Percentiles rank a stretch among this genome's conserved stretches.
phyloP scores from a whole-genome alignment of 2,329 filamentous ascomycete genomes.

The Cryphonectria nitschkei region DNA sequence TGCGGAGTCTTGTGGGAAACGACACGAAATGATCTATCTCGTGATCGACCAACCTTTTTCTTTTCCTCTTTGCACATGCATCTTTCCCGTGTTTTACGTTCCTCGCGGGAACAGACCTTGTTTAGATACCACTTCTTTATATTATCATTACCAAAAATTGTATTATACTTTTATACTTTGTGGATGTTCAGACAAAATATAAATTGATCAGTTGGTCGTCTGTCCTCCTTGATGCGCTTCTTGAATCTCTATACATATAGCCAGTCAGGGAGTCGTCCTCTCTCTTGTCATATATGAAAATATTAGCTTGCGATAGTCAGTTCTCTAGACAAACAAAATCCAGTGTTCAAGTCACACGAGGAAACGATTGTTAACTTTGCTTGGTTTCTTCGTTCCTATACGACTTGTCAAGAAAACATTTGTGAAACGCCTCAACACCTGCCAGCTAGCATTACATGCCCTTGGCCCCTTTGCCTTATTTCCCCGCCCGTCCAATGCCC shows the following conservation, averaged over 20 bases:
- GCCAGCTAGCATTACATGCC: slow-evolving; percentile 6
- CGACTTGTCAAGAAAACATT: neutral
- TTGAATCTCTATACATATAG: too few relatives aligned
- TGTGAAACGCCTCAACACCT: slow-evolving; percentile 12
- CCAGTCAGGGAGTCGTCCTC: too few relatives aligned
- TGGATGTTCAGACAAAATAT: neutral
- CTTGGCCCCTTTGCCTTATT: neutral
- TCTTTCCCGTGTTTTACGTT: neutral
- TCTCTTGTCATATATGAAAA: too few relatives aligned
- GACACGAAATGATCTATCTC: neutral
- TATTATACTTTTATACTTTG: neutral
- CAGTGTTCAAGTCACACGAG: neutral
- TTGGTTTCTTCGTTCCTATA: neutral
- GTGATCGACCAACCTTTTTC: neutral
- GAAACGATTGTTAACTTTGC: neutral
- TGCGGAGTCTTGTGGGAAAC: neutral
- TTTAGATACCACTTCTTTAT: neutral
- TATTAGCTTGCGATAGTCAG: too few relatives aligned
- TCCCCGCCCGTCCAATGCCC: neutral
- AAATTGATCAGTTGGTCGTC: neutral
- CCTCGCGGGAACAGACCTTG: neutral
- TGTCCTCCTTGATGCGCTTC: too few relatives aligned
- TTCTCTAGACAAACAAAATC: too few relatives aligned
- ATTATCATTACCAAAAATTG: too few relatives aligned
- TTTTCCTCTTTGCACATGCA: neutral